Base-by-base conservation (phyloP, 1,284 basidiomycete genomes). In the Ganoderma sp. region DNA sequence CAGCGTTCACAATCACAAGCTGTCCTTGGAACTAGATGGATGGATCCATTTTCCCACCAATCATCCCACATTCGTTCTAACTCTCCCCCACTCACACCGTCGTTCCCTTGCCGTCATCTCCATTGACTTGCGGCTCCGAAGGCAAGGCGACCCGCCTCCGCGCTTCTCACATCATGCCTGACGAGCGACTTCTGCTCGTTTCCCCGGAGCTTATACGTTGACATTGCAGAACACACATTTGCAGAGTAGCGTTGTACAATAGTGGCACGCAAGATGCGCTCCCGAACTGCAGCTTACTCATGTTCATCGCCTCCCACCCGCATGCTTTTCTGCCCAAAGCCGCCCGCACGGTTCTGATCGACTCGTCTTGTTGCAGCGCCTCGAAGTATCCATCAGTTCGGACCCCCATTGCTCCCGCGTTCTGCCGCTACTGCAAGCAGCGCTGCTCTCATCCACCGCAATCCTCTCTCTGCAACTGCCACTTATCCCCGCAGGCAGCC, bases 121-220 rank as follows among this genome's bases (percentile, higher is more conserved):
- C 61, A 69, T 63, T 60, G 67, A 66, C 34, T 48, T 66, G 61
- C 71, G 71, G 71, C 66, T 68, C 68, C 71, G 71, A 72, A 63
- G 65, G 70, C 65, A 72, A 63, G 65, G 70, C 65, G 41, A 32
- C 67, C 68, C 71, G 71, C 66, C 45, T 67, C 68, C 68, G 64
- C 64, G 32, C 22, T 59, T 60, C 58, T 60, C 58, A 60, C 41
- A 37, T 28, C 12, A n/a, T n/a, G 56, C 50, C 56, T 34, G 10
- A 12, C 19, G 56, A 58, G n/a, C 39, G n/a, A n/a, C 58, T 41
- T 59, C 58, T 39, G 19, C 39, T 59, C 39, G 58, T 22, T 39
- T 28, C 41, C 39, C 22, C 39, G 58, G 45, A 52, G 48, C n/a
- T 52, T 52, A 52, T 52, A 25, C 8, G 62, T 50, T 42, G 12